Evolutionary conservation across 129 eudicot species (phyloP).

Genomic region (Centaurea solstitialis): DNA sequence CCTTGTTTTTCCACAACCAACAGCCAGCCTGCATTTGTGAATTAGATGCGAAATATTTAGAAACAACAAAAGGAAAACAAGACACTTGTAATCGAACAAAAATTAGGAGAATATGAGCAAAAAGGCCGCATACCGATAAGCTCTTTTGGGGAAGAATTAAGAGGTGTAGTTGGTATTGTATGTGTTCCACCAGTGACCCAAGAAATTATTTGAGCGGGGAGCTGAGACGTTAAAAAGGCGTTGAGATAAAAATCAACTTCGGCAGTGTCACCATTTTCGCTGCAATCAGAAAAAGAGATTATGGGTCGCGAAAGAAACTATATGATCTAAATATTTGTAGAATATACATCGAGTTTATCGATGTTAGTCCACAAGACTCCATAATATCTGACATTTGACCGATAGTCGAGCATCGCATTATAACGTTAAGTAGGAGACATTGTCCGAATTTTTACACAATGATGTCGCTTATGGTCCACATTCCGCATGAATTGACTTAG

Average conservation of each 20-base stretch:
- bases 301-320: slow-evolving; percentile 12
- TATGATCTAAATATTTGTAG: neutral
- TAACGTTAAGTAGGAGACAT: neutral
- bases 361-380: neutral
- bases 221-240: slow-evolving; percentile 50
- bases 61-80: neutral
- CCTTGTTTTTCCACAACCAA: slow-evolving; percentile 55
- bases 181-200: slow-evolving; percentile 43
- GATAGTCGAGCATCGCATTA: neutral
- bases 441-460: neutral
- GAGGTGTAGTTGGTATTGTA: slow-evolving; percentile 31
- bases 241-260: slow-evolving; percentile 41
- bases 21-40: slow-evolving; percentile 53
- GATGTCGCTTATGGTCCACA: no score
- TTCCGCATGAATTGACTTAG: neutral
- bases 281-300: slow-evolving; percentile 22
- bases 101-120: no score
- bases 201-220: slow-evolving; percentile 43
- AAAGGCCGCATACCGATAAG: slow-evolving; percentile 49
- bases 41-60: neutral
- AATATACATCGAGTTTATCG: neutral
- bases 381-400: neutral
- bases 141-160: slow-evolving; percentile 47
- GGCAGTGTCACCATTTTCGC: slow-evolving; percentile 43
- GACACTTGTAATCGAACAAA: neutral